A percentile compares a stretch with the other conserved stretches of the same genome.
Evolutionary conservation across 2,329 filamentous ascomycete species (phyloP).

Genomic region (Cercospora berteroae): DNA sequence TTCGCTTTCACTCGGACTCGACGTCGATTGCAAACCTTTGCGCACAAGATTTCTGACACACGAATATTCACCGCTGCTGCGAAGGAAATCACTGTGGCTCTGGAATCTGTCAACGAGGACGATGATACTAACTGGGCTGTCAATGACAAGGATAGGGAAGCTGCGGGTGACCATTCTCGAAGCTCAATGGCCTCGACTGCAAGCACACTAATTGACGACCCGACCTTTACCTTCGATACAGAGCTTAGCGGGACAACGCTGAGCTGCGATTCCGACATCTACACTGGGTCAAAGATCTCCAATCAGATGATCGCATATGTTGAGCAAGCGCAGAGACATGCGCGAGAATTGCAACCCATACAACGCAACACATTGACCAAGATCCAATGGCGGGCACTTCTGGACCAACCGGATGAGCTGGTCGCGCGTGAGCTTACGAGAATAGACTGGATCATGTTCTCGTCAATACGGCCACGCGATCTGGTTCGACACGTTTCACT

Average conservation of each 20-base stretch:
- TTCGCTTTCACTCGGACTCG: conserved; percentile 78
- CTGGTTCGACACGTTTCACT: conserved; percentile 88
- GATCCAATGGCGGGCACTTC: conserved; percentile 83
- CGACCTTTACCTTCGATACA: conserved; percentile 31
- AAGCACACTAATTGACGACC: conserved; percentile 39
- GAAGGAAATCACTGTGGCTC: conserved; percentile 76
- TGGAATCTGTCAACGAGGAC: conserved; percentile 76
- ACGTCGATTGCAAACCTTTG: conserved; percentile 70
- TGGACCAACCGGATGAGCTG: conserved; percentile 79
- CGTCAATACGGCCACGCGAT: conserved; percentile 87
- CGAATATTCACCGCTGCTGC: conserved; percentile 82
- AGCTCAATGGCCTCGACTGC: conserved; percentile 36
- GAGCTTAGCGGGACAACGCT: conserved; percentile 34
- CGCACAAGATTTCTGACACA: conserved; percentile 68
- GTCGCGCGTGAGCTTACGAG: conserved; percentile 89
- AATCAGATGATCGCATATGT: conserved; percentile 61
- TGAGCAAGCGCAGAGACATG: conserved; percentile 79
- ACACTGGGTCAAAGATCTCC: conserved; percentile 35
- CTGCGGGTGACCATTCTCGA: conserved; percentile 39
- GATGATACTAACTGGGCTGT: conserved; percentile 94
- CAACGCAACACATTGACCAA: conserved; percentile 73
- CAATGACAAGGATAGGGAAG: conserved; percentile 62
- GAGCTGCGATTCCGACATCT: conserved; percentile 25
- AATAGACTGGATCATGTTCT: conserved; percentile 98
- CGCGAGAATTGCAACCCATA: conserved; percentile 67